Evolutionary conservation across 2,329 filamentous ascomycete genomes (phyloP), one percentile per base, ranked within the genome.

Genomic region (Ramichloridium luteum): DNA sequence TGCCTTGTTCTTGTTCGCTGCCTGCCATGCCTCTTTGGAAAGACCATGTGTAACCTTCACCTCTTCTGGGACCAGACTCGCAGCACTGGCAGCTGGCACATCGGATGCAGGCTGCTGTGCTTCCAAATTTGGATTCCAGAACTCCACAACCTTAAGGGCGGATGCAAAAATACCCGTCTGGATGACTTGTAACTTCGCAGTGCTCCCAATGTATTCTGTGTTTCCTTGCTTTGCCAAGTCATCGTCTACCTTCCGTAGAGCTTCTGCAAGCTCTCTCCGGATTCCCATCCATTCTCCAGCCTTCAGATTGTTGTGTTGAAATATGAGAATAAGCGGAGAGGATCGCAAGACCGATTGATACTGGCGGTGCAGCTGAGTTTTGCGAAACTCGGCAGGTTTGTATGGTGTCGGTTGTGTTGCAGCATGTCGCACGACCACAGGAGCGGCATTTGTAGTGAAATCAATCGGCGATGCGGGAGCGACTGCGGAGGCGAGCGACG

Each of bases 341-440:
- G 84, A 84, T 37, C 82, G 82, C 36, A 94, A 73, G 39, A 93
- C 66, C 28, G 86, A 90, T 31, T 86, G 83, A 61, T 94, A 94
- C 48, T 80, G 75, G 36, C 86, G 76, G 44, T 80, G 72, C 13
- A 96, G 69, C 60, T 98, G 90, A 11, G 85, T 79, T 62, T 96
- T 93, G 55, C 88, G 80, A 50, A 79, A 79, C 54, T 93, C 80
- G 28, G 86, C 73, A 13, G 77, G 80, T 54, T 88, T 82, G 55
- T 92, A 80, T 33, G 82, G 93, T 3, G 83, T 84, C 3, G 86
- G 88, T 58, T 94, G 85, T 1, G 75, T 79, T 0, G 75, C 53
- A 31, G 71, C 67, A 45, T 65, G 69, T 48, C 62, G 61, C 17
- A 62, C 51, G 13, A 72, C 60, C 17, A 65, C 59, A 4, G 39